Evolutionary conservation across 805 yeast genomes (phyloP), one percentile per base, ranked within the genome.

Genomic region (Schwanniomyces pseudopolymorphus): DNA sequence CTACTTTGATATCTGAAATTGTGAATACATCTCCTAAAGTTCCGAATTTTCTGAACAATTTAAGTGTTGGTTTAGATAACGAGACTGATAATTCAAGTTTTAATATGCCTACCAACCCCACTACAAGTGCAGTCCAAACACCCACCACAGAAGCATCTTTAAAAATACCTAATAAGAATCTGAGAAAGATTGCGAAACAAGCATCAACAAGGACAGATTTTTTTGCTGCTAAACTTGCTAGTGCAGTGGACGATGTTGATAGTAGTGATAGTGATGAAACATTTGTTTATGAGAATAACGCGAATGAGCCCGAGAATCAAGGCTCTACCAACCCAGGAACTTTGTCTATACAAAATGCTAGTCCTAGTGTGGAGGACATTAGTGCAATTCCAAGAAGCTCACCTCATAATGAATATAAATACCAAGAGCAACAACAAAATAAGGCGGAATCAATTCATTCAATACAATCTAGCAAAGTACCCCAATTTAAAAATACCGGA

Each of bases 151-250:
- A 38, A 14, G 8, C 40, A 9, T 22, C 45, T 4, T 28, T 16
- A 16, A 46, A 40, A 20, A 33, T 45, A 14, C 36, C 40, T 25
- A 59, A 57, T 52, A 52, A 47, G 35, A 63, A 59, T 42, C 55
- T 49, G 25, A 69, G 66, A 50, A 62, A 62, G 28, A 57, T 61
- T 10, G 56, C 70, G 10, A 71, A 78, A 43, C 81, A 79, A 49
- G 79, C 75, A 51, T 79, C 89, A 3, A 83, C 96, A 6, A 79
- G 90, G 59, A 94, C 97, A 0, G 98, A 91, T 59, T 81, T 89
- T 49, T 94, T 94, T 65, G 98, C 97, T 8, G 97, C 98, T 0
- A 87, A 86, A 56, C 74, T 94, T 50, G 98, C 97, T 7, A 85
- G 89, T 46, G 98, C 98, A 0, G 95, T 92, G 3, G 96, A 87